Evolutionary conservation across 1,139 yeast species (phyloP), one percentile per base, ranked within the genome.

Genomic region (Protomyces inouyei): DNA sequence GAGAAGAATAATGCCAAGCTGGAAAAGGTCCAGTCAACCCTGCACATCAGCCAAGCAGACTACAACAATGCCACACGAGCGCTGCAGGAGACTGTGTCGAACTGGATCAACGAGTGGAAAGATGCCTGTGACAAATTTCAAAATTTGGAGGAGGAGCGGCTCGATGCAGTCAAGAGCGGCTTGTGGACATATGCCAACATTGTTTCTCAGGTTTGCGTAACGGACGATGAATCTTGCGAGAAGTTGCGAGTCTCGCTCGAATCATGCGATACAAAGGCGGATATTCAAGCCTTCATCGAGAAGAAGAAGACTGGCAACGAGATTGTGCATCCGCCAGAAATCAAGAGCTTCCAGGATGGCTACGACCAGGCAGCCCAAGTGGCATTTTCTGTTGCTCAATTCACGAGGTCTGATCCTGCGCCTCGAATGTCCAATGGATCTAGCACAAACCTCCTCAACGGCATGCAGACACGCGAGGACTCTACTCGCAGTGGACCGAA

Each of bases 181-280:
- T 76, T 95, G 68, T 95, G 96, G 86, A 87, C 86, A 54, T 92
- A 82, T 73, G 86, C 96, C 64, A 90, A 90, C 73, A 80, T 85
- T 61, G 79, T 87, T 12, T 88, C 95, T 3, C 81, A 90, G 0
- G 80, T 86, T 4, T 89, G 96, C 73, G 93, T 90, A 35, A 84
- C 84, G 60, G 87, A 86, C 70, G 96, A 89, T 72, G 88, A 85
- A 67, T 77, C 85, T 3, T 88, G 88, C 64, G 96, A 90, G 72
- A 78, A 79, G 66, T 82, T 91, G 18, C 81, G 97, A 65, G 76
- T 84, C 8, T 76, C 82, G 1, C 79, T 90, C 67, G 96, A 92
- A 65, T 81, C 82, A 64, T 85, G 92, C 67, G 86, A 84, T 36
- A 84, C 88, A 4, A 77, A 77, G 2, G 77, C 76, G 45, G 96